A percentile compares a stretch with the other conserved stretches of the same genome.
Evolutionary conservation across 306 rosid species (phyloP).

Genomic region (peach (Prunus persica)): DNA sequence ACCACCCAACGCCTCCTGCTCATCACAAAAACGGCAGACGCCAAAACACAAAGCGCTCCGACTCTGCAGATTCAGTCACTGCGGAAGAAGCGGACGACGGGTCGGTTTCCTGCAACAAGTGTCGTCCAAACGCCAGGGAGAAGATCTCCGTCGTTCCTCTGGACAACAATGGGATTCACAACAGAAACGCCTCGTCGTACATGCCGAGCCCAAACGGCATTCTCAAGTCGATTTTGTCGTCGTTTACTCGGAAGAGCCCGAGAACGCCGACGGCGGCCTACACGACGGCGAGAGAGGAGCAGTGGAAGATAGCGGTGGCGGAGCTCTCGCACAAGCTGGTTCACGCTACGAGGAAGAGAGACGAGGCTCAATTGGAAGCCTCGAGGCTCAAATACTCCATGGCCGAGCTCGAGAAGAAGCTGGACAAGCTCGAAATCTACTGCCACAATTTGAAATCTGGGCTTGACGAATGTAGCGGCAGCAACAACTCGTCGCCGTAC

Average conservation of each 20-base stretch:
- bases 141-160: slow-evolving; percentile 76
- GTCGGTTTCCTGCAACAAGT: slow-evolving; percentile 76
- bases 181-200: slow-evolving; percentile 15
- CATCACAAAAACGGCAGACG: slow-evolving; percentile 27
- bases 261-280: slow-evolving; percentile 27
- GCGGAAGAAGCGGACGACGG: slow-evolving; percentile 30
- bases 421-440: slow-evolving; percentile 78
- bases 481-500: slow-evolving; percentile 22
- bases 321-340: slow-evolving; percentile 85
- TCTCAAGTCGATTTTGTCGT: slow-evolving; percentile 65
- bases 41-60: slow-evolving; percentile 45
- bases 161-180: slow-evolving; percentile 28
- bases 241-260: slow-evolving; percentile 73
- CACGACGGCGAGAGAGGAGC: slow-evolving; percentile 59
- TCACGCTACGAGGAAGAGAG: slow-evolving; percentile 69
- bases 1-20: slow-evolving; percentile 41
- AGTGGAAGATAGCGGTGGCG: slow-evolving; percentile 73
- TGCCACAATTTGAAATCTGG: slow-evolving; percentile 74
- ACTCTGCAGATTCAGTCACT: slow-evolving; percentile 23
- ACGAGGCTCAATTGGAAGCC: slow-evolving; percentile 77
- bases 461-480: slow-evolving; percentile 61
- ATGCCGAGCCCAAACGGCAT: slow-evolving; percentile 70
- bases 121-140: slow-evolving; percentile 82
- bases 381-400: slow-evolving; percentile 74
- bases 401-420: slow-evolving; percentile 85